Evolutionary conservation across 2,329 filamentous ascomycete genomes (phyloP).

Genomic region (Fonsecaea erecta): DNA sequence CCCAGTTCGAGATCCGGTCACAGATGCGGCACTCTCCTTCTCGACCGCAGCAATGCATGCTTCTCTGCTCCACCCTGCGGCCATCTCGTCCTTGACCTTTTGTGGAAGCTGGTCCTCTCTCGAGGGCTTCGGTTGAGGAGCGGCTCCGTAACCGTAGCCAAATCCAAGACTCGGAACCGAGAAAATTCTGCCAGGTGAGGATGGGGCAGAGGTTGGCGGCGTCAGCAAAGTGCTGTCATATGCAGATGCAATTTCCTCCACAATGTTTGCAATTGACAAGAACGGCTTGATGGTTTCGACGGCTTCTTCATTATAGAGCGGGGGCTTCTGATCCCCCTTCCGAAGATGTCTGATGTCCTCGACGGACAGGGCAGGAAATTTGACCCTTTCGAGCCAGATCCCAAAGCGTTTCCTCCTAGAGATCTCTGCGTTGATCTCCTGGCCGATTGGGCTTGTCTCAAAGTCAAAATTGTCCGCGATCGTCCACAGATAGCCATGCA

Average conservation of each 20-base stretch:
- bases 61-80: conserved; percentile 80
- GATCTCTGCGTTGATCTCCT: conserved; percentile 76
- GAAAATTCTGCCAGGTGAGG: conserved; percentile 69
- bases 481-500: conserved; percentile 87
- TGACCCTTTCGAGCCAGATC: conserved; percentile 78
- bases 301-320: conserved; percentile 56
- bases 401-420: conserved; percentile 71
- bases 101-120: conserved; percentile 65
- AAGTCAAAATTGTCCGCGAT: conserved; percentile 78
- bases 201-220: conserved; percentile 70
- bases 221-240: conserved; percentile 69
- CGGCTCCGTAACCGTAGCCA: conserved; percentile 49
- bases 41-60: conserved; percentile 70
- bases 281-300: conserved; percentile 73
- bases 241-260: conserved; percentile 72
- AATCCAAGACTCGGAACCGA: conserved; percentile 65
- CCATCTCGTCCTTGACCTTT: conserved; percentile 73
- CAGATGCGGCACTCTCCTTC: conserved; percentile 69
- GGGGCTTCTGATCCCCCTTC: conserved; percentile 41
- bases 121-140: conserved; percentile 40
- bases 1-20: conserved; percentile 75
- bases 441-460: conserved; percentile 70
- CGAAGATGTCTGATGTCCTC: conserved; percentile 63
- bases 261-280: conserved; percentile 71
- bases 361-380: conserved; percentile 69